Conservation (phyloP, 257 asterid species). For the Solanum acaule region DNA sequence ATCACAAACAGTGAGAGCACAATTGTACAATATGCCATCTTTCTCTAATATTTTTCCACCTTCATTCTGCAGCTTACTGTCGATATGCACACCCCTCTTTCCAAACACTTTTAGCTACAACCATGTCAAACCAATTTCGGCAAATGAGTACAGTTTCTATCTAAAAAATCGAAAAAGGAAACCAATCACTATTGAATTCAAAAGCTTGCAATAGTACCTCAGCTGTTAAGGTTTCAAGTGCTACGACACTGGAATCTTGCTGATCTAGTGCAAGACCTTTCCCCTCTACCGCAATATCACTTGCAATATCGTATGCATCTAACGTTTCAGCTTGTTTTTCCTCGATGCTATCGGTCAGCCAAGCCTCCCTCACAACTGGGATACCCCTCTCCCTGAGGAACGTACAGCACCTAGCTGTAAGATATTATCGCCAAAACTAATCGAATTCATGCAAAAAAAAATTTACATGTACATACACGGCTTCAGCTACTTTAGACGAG, state of each 20-base stretch:
- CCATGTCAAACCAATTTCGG: not conserved
- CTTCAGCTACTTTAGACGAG: constrained; percentile 67
- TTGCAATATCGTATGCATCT: constrained; percentile 48
- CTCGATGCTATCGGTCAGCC: constrained; percentile 67
- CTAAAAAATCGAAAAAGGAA: not conserved
- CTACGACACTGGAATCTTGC: constrained; percentile 51
- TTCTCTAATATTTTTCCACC: constrained; percentile 65
- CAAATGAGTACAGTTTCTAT: not conserved
- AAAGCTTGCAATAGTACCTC: constrained; percentile 33
- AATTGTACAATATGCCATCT: constrained; percentile 69
- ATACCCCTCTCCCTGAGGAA: constrained; percentile 55
- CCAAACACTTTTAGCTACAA: constrained; percentile 72
- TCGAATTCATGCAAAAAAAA: not conserved
- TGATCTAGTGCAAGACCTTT: constrained; percentile 51
- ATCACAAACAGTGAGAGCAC: constrained; percentile 52
- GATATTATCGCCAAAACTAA: not conserved
- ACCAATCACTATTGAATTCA: not conserved
- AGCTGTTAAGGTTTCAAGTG: constrained; percentile 47
- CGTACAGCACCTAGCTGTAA: not conserved
- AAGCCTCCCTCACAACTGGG: constrained; percentile 67
- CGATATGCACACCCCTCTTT: constrained; percentile 83
- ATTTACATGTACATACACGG: constrained; percentile 32
- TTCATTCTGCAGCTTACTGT: constrained; percentile 51
- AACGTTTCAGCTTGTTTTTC: constrained; percentile 38
- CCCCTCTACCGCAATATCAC: constrained; percentile 57